Percentiles rank a stretch among this genome's conserved stretches.
Evolutionary conservation across 495 filamentous ascomycete genomes (phyloP).

Genomic region (Acidomyces sp.): DNA sequence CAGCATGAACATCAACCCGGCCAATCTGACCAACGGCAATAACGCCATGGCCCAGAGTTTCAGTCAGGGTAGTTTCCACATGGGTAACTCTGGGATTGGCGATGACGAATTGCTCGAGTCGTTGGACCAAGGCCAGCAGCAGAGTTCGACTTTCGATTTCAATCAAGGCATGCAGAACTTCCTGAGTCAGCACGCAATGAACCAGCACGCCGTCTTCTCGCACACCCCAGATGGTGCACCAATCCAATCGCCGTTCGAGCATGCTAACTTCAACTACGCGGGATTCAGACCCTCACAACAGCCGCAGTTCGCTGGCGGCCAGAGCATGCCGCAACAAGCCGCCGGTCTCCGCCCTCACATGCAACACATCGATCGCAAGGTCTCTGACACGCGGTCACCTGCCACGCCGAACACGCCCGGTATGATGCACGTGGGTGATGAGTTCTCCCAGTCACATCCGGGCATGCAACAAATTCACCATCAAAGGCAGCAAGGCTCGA

Average conservation of each 20-base stretch:
- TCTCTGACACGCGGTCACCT: constrained; percentile 58
- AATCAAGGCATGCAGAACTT: constrained; percentile 38
- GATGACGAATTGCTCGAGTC: constrained; percentile 46
- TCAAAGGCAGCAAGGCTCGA: constrained; percentile 12
- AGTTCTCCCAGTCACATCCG: constrained; percentile 42
- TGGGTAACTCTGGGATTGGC: constrained; percentile 40
- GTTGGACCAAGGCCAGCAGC: constrained; percentile 9
- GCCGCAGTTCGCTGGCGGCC: constrained; percentile 28
- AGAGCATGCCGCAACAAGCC: constrained; percentile 21
- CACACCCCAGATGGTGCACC: constrained; percentile 78
- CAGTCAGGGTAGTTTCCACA: constrained; percentile 24
- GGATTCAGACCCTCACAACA: constrained; percentile 49
- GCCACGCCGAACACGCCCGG: constrained; percentile 58
- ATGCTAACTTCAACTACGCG: constrained; percentile 58
- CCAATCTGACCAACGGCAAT: constrained; percentile 48
- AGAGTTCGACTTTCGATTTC: constrained; percentile 27
- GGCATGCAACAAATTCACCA: constrained; percentile 27
- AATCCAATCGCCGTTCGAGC: constrained; percentile 73
- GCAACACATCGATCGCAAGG: constrained; percentile 49
- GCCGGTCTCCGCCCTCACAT: constrained; percentile 5
- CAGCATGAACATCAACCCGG: constrained; percentile 65
- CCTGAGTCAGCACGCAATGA: constrained; percentile 33
- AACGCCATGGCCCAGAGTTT: constrained; percentile 21
- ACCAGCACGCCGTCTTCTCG: constrained; percentile 53
- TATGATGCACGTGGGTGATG: constrained; percentile 34